Percentiles rank a stretch among this genome's conserved stretches.
phyloP scores from a whole-genome alignment of 805 yeast genomes.

The Candida palmyrensis region DNA sequence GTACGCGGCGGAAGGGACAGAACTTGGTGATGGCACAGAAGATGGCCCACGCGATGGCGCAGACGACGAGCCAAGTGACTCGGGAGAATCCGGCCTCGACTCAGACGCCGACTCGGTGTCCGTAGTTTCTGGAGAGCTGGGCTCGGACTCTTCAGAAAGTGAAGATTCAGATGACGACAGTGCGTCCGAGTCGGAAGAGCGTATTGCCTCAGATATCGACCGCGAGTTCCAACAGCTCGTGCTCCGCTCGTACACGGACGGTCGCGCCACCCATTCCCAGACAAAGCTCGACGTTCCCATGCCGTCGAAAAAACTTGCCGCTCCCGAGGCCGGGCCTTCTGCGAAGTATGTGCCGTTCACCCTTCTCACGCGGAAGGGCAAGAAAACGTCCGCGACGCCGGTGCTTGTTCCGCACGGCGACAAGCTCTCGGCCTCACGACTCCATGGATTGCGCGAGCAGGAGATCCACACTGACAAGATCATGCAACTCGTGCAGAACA shows the following conservation, averaged over 20 bases:
- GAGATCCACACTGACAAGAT: constrained; percentile 52
- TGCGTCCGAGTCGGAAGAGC: constrained; percentile 34
- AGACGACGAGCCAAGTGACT: constrained; percentile 8
- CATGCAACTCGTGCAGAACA: constrained; percentile 47
- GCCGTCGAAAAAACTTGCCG: constrained; percentile 8
- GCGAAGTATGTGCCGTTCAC: constrained; percentile 38
- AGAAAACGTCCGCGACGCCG: constrained; percentile 36
- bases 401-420: constrained; percentile 50
- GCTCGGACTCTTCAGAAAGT: constrained; percentile 10
- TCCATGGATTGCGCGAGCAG: constrained; percentile 46
- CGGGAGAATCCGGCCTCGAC: constrained; percentile 4
- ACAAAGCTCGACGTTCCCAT: constrained; percentile 24
- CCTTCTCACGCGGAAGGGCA: constrained; percentile 51
- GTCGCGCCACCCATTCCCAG: too few relatives aligned
- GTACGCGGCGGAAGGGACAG: constrained; percentile 9
- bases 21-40: constrained; percentile 21
- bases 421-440: constrained; percentile 48
- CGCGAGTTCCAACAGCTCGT: constrained; percentile 51
- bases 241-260: constrained; percentile 48
- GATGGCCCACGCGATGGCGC: constrained; percentile 26
- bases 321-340: constrained; percentile 3
- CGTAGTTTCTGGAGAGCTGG: too few relatives aligned
- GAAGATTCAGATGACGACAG: constrained; percentile 13
- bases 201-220: constrained; percentile 50
- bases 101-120: constrained; percentile 4